Evolutionary conservation across 139 green algal genomes (phyloP).

Genomic region (Chlorella vulgaris): DNA sequence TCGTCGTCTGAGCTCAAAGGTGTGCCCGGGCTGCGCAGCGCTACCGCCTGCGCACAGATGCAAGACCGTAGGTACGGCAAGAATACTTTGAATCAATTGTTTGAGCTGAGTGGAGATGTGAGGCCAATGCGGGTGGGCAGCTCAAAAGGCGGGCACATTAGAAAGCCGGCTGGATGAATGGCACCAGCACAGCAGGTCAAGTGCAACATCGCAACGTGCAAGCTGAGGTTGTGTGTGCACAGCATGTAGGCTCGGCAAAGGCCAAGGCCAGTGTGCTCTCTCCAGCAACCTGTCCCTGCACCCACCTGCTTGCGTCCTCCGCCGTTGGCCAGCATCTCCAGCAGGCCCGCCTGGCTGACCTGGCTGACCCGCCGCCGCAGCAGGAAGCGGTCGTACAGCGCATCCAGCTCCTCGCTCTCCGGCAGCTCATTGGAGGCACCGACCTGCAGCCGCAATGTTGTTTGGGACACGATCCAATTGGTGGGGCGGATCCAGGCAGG

Average conservation of each 20-base stretch:
- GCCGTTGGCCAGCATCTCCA: slow-evolving; percentile 45
- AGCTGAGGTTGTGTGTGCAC: too few species aligned
- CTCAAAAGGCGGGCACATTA: too few species aligned
- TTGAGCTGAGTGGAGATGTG: too few species aligned
- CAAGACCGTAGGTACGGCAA: neutral
- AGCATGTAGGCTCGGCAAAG: too few species aligned
- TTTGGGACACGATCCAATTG: slow-evolving; percentile 46
- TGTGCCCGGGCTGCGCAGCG: slow-evolving; percentile 28
- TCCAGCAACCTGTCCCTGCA: neutral
- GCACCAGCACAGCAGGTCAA: too few species aligned
- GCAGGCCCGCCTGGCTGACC: slow-evolving; percentile 34
- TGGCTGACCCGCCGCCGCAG: slow-evolving; percentile 79
- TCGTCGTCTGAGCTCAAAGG: slow-evolving; percentile 5
- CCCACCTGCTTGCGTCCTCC: slow-evolving; percentile 22
- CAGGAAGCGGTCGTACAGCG: slow-evolving; percentile 96
- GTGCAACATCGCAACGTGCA: too few species aligned
- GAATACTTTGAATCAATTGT: too few species aligned
- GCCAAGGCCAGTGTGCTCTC: too few species aligned
- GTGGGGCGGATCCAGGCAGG: too few species aligned
- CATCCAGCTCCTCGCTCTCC: slow-evolving; percentile 94
- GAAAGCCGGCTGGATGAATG: too few species aligned
- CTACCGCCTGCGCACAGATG: neutral
- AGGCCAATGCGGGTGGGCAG: too few species aligned
- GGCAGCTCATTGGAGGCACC: slow-evolving; percentile 95
- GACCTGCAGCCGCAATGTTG: slow-evolving; percentile 54